phyloP scores from a whole-genome alignment of 2,329 filamentous ascomycete species.

The Graphilbum sp. region DNA sequence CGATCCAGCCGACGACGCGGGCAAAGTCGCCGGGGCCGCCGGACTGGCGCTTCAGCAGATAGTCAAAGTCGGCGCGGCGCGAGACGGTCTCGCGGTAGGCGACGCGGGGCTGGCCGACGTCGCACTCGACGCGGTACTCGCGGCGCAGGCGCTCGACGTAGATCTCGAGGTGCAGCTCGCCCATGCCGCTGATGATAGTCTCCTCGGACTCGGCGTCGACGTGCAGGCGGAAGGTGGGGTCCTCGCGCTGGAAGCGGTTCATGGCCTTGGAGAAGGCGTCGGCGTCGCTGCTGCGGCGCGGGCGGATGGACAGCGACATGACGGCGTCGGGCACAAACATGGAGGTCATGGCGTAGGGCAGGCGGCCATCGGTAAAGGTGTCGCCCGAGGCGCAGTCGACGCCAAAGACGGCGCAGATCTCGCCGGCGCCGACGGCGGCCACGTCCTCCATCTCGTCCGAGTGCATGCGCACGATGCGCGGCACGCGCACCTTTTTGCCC shows the following conservation, averaged over 20 bases:
- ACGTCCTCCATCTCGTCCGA: slow-evolving; percentile 99
- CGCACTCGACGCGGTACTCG: slow-evolving; percentile 91
- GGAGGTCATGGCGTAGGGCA: slow-evolving; percentile 91
- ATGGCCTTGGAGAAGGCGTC: slow-evolving; percentile 97
- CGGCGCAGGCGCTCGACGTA: slow-evolving; percentile 94
- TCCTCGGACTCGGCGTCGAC: slow-evolving; percentile 87
- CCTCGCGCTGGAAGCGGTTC: slow-evolving; percentile 95
- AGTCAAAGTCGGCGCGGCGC: slow-evolving; percentile 69
- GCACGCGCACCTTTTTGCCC: slow-evolving; percentile 91
- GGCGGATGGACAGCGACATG: slow-evolving; percentile 94
- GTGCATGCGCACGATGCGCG: slow-evolving; percentile 97
- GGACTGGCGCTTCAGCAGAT: slow-evolving; percentile 84
- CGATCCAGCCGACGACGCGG: slow-evolving; percentile 79
- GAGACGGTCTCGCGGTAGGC: slow-evolving; percentile 93
- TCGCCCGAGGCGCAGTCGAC: slow-evolving; percentile 96
- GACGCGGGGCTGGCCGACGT: slow-evolving; percentile 91
- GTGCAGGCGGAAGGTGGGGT: slow-evolving; percentile 90
- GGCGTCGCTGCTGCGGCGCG: slow-evolving; percentile 81
- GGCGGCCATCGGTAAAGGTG: slow-evolving; percentile 86
- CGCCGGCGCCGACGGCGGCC: slow-evolving; percentile 77
- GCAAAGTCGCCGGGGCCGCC: slow-evolving; percentile 94
- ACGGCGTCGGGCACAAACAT: slow-evolving; percentile 98
- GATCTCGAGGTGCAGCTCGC: slow-evolving; percentile 89
- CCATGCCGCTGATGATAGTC: slow-evolving; percentile 98
- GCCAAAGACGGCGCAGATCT: slow-evolving; percentile 97